Conservation (phyloP, 495 filamentous ascomycete species). For the Lichina pygmaea region DNA sequence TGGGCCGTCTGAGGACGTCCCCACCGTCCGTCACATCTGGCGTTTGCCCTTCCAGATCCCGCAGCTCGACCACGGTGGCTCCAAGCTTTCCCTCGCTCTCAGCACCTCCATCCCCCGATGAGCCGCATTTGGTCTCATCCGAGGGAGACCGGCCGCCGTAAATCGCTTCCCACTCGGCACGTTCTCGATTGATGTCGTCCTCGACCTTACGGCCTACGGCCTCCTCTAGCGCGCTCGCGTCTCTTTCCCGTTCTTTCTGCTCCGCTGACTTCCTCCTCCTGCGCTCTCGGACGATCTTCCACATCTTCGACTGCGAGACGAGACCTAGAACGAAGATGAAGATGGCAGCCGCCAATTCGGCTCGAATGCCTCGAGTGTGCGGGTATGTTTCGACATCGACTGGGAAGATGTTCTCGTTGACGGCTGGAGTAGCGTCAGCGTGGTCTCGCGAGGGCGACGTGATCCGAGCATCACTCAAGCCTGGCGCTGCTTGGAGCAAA, state of each 20-base stretch:
- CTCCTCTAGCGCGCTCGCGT: constrained; percentile 42
- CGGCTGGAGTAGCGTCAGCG: constrained; percentile 15
- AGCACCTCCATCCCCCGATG: constrained; percentile 22
- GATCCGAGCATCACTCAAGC: not conserved
- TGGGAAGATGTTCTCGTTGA: constrained; percentile 63
- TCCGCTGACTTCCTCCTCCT: constrained; percentile 31
- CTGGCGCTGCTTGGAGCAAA: not conserved
- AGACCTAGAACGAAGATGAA: constrained; percentile 48
- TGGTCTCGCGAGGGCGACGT: no score
- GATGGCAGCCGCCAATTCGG: constrained; percentile 58
- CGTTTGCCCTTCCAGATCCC: constrained; percentile 8
- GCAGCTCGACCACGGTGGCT: constrained; percentile 10
- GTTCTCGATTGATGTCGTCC: constrained; percentile 35
- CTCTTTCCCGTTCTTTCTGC: constrained; percentile 24
- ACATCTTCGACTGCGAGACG: constrained; percentile 62
- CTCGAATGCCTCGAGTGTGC: constrained; percentile 60
- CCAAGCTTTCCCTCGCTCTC: constrained; percentile 23
- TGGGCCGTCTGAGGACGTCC: not conserved
- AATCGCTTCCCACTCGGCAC: constrained; percentile 51
- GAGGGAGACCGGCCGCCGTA: constrained; percentile 30
- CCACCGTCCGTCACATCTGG: constrained; percentile 4
- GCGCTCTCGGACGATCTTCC: constrained; percentile 61
- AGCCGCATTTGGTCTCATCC: constrained; percentile 14
- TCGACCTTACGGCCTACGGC: constrained; percentile 40
- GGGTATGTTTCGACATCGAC: constrained; percentile 52